These are phyloP conservation scores for Cadophora malorum DNA, from an alignment of 2,329 filamentous ascomycete species.

Conservation along the genomic window DNA sequence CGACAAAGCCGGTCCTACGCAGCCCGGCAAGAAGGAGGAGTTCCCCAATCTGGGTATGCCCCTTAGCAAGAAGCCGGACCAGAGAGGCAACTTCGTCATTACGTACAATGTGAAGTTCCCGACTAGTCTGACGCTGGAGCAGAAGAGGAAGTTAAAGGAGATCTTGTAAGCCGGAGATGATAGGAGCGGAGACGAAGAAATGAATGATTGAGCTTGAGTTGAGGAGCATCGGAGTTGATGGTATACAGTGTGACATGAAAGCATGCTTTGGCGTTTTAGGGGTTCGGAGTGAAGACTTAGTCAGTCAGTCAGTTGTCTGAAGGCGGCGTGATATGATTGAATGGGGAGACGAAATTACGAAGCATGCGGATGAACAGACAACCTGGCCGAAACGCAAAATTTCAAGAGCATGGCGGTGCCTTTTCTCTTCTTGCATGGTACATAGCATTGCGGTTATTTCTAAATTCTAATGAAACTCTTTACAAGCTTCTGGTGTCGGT, in stretches of 20 bases:
- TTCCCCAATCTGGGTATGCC: slow-evolving; percentile 95
- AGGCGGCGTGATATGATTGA: neutral
- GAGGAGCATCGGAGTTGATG: slow-evolving; percentile 9
- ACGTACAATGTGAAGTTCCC: slow-evolving; percentile 95
- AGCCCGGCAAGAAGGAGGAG: slow-evolving; percentile 79
- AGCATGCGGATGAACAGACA: neutral
- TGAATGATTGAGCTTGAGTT: neutral
- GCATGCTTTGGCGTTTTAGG: slow-evolving; percentile 5
- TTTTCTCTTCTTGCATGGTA: slow-evolving; percentile 1
- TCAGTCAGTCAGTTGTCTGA: neutral
- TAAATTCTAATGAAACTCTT: slow-evolving; percentile 1
- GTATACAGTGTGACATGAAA: neutral
- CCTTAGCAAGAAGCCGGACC: slow-evolving; percentile 83
- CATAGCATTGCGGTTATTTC: slow-evolving; percentile 10
- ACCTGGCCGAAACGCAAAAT: too few species aligned
- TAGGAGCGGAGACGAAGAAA: neutral
- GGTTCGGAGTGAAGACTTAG: neutral
- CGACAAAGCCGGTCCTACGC: slow-evolving; percentile 82
- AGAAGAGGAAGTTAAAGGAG: slow-evolving; percentile 82
- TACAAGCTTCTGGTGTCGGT: neutral
- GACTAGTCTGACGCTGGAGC: slow-evolving; percentile 72
- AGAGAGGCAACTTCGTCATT: slow-evolving; percentile 87
- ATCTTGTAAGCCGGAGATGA: slow-evolving; percentile 62
- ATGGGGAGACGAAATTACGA: slow-evolving; percentile 4
- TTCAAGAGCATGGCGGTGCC: neutral